These are phyloP conservation scores for Fagopyrum tataricum DNA, from an alignment of 148 eudicot genomes.

Conservation along the genomic window DNA sequence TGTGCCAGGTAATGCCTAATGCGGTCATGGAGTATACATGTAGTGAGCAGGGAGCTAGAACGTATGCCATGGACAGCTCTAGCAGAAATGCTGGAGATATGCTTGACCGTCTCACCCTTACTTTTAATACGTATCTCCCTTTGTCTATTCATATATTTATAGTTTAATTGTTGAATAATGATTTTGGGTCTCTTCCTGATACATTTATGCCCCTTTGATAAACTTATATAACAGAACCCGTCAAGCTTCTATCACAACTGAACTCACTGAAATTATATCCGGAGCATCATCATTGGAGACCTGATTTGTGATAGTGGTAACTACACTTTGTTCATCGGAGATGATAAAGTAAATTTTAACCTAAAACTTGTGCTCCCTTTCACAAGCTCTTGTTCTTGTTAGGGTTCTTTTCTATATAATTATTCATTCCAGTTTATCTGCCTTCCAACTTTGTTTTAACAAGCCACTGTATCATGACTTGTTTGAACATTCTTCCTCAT, in stretches of 20 bases:
- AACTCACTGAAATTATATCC: conserved; percentile 11
- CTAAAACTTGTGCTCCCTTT: conserved; percentile 1
- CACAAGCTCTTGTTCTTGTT: background rate
- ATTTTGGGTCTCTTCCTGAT: background rate
- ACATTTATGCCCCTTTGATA: background rate
- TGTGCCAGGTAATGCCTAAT: conserved; percentile 10
- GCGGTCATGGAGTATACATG: conserved; percentile 55
- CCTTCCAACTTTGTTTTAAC: too few species aligned
- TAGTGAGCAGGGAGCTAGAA: conserved; percentile 64
- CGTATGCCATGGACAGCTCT: conserved; percentile 65
- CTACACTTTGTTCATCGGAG: background rate
- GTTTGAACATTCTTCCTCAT: too few species aligned
- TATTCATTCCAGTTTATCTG: too few species aligned
- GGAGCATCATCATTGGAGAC: conserved; percentile 12
- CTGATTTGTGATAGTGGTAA: background rate
- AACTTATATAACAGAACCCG: conserved; percentile 9
- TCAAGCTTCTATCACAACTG: conserved; percentile 16
- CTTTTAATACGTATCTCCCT: conserved; percentile 5
- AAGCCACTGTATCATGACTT: too few species aligned
- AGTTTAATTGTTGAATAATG: background rate
- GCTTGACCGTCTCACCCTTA: conserved; percentile 16
- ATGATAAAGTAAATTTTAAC: background rate
- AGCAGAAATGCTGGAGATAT: conserved; percentile 52
- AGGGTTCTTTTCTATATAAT: background rate
- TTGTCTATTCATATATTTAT: background rate